Conservation (phyloP, 805 yeast species). For the Vanderwaltozyma verrucispora region DNA sequence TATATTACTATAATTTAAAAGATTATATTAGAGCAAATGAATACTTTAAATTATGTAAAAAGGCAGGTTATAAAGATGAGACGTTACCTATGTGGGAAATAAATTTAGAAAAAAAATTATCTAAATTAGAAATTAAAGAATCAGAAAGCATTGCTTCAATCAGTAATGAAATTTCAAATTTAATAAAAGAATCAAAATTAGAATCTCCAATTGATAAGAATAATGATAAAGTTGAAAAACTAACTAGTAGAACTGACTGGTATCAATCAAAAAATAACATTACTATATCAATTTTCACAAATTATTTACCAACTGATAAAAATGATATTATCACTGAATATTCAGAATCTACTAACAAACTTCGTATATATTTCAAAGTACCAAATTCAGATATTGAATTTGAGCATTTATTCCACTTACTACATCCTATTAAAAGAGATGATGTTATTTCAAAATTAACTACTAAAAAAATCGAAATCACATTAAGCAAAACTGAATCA, state of each 20-base stretch:
- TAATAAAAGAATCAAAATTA: no score
- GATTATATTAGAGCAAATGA: slow-evolving; percentile 32
- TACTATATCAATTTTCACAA: slow-evolving; percentile 61
- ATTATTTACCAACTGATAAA: slow-evolving; percentile 39
- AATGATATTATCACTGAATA: slow-evolving; percentile 34
- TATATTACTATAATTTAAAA: slow-evolving; percentile 37
- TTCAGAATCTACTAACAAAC: slow-evolving; percentile 29
- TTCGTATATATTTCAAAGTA: slow-evolving; percentile 14
- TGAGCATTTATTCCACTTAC: slow-evolving; percentile 45
- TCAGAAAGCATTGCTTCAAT: no score
- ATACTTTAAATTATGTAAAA: slow-evolving; percentile 34
- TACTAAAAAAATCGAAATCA: slow-evolving; percentile 66
- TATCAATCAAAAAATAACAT: slow-evolving; percentile 54
- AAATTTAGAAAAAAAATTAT: slow-evolving; percentile 12
- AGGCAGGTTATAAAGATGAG: slow-evolving; percentile 34
- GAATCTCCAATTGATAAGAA: no score
- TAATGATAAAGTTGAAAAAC: background rate
- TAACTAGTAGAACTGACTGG: slow-evolving; percentile 47
- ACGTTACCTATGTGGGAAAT: slow-evolving; percentile 39
- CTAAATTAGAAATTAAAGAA: slow-evolving; percentile 4
- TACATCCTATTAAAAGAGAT: slow-evolving; percentile 38
- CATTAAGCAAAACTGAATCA: slow-evolving; percentile 36
- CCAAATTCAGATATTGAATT: slow-evolving; percentile 40
- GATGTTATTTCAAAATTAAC: slow-evolving; percentile 41
- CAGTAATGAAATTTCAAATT: no score